Percentiles rank a stretch among this genome's conserved stretches.
These are phyloP conservation scores for Penicillium steckii DNA, from an alignment of 495 filamentous ascomycete genomes.

Conservation along the genomic window DNA sequence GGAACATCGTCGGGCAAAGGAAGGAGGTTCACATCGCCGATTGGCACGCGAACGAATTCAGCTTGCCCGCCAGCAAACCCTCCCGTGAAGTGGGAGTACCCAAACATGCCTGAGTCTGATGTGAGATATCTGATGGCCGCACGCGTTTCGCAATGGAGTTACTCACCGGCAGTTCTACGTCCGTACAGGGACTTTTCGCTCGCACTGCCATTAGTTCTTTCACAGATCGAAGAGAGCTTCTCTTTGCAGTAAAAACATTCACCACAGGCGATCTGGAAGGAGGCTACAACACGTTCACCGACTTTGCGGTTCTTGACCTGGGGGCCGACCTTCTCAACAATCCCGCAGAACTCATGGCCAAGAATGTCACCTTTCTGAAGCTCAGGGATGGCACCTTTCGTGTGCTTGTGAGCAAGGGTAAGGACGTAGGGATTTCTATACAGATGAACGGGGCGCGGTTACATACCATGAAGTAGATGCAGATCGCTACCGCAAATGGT, in stretches of 20 bases:
- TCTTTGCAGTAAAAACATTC: constrained; percentile 75
- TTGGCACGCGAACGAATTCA: constrained; percentile 82
- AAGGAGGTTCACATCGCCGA: constrained; percentile 77
- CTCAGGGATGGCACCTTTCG: constrained; percentile 60
- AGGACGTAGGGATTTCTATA: no score
- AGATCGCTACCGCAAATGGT: constrained; percentile 89
- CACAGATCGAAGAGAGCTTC: constrained; percentile 74
- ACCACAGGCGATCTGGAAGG: constrained; percentile 77
- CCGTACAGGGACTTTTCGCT: constrained; percentile 73
- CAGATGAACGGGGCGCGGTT: no score
- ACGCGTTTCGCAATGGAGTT: not conserved
- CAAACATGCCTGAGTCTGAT: constrained; percentile 40
- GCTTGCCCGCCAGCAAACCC: constrained; percentile 90
- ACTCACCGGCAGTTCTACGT: constrained; percentile 66
- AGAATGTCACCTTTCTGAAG: constrained; percentile 83
- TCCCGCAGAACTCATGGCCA: constrained; percentile 86
- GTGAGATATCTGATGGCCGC: not conserved
- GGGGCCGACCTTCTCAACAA: constrained; percentile 70
- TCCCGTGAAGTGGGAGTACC: constrained; percentile 68
- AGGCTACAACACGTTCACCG: constrained; percentile 79
- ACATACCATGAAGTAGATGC: constrained; percentile 74
- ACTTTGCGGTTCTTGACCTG: constrained; percentile 55
- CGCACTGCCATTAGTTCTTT: constrained; percentile 72
- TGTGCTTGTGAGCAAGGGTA: not conserved
- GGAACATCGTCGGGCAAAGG: constrained; percentile 77